These are phyloP conservation scores for Aspergillus fructus DNA, from an alignment of 2,329 filamentous ascomycete genomes.

Conservation along the genomic window DNA sequence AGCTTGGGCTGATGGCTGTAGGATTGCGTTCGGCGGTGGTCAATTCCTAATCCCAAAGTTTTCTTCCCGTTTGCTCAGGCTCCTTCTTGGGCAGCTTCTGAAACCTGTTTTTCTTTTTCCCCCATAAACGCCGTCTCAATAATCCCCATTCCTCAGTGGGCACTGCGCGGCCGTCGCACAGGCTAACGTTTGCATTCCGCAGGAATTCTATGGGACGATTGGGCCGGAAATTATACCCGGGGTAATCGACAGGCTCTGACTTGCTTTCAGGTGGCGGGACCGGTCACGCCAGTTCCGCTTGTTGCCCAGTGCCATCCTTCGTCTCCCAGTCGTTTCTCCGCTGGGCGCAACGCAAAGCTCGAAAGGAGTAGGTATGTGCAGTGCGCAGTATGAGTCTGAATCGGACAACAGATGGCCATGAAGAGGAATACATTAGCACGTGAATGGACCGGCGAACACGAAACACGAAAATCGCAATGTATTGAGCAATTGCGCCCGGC, in stretches of 20 bases:
- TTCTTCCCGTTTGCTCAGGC: not conserved
- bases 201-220: conserved; percentile 13
- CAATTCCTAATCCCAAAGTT: not conserved
- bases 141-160: not conserved
- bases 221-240: conserved; percentile 12
- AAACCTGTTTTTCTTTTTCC: conserved; percentile 1
- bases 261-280: not conserved
- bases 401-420: not conserved
- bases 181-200: not conserved
- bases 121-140: not conserved
- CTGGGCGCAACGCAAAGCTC: not conserved
- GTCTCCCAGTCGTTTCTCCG: not conserved
- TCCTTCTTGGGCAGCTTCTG: not conserved
- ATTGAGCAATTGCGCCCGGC: not conserved
- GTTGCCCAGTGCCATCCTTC: not conserved
- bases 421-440: not conserved
- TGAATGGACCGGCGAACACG: not conserved
- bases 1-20: not conserved
- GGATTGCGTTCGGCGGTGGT: not conserved
- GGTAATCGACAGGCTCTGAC: conserved; percentile 7
- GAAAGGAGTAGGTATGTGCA: not conserved
- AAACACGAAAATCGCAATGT: not conserved
- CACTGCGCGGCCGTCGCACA: not conserved
- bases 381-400: not conserved
- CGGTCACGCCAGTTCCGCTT: conserved; percentile 1